Evolutionary conservation across 2,329 filamentous ascomycete species (phyloP).

Genomic region (Fusarium setosum): DNA sequence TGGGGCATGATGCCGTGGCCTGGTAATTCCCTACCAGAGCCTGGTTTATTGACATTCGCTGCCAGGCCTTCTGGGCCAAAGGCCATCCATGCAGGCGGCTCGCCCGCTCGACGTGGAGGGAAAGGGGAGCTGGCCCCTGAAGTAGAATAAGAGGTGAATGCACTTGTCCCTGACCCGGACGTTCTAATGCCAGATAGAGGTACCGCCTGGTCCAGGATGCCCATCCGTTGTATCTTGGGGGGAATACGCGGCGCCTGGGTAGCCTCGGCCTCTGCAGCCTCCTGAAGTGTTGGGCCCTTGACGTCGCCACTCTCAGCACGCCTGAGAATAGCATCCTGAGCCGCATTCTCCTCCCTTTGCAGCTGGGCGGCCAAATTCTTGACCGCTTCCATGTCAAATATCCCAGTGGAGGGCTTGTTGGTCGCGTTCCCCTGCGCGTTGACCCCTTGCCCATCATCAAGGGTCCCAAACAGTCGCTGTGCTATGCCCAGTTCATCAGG

Average conservation of each 20-base stretch:
- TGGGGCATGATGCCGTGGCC: conserved; percentile 33
- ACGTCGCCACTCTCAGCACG: background rate
- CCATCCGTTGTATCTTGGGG: conserved; percentile 27
- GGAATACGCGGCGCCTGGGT: background rate
- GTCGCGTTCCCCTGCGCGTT: background rate
- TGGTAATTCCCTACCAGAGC: background rate
- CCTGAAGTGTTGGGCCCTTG: conserved; percentile 5
- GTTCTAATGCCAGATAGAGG: conserved; percentile 4
- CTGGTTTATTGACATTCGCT: too few relatives aligned
- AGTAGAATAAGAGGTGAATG: conserved; percentile 18
- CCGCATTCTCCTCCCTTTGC: background rate
- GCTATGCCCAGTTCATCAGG: conserved; percentile 23
- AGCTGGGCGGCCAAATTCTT: conserved; percentile 4
- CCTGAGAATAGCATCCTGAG: background rate
- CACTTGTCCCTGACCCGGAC: background rate
- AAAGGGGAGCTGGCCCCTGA: conserved; percentile 8
- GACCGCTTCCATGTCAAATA: conserved; percentile 22
- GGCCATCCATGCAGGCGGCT: conserved; percentile 22
- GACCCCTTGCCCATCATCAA: conserved; percentile 23
- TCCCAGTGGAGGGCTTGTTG: conserved; percentile 24
- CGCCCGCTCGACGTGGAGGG: background rate
- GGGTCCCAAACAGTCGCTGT: conserved; percentile 30
- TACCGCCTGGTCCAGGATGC: conserved; percentile 9
- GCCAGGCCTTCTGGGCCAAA: too few relatives aligned
- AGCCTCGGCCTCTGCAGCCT: conserved; percentile 16